These are phyloP conservation scores for Pseudogymnoascus sp. DNA, from an alignment of 2,329 filamentous ascomycete species.

Conservation along the genomic window DNA sequence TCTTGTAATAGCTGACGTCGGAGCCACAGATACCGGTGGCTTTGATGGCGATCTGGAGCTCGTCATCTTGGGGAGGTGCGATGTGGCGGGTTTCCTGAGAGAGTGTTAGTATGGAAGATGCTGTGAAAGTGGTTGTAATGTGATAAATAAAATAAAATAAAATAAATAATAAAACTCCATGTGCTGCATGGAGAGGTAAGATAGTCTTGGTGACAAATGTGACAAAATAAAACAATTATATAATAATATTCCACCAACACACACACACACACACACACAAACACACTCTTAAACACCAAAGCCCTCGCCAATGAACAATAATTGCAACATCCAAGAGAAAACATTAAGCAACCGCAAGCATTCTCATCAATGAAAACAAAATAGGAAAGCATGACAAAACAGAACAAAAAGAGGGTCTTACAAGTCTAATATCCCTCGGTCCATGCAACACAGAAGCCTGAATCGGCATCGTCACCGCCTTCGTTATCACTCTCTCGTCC, in stretches of 20 bases:
- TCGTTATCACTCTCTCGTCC: neutral
- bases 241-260: slow-evolving; percentile 17
- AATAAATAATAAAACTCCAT: neutral
- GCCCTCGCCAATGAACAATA: neutral
- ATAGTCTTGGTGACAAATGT: slow-evolving; percentile 43
- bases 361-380: slow-evolving; percentile 16
- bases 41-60: slow-evolving; percentile 55
- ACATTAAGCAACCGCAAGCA: neutral
- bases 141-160: slow-evolving; percentile 44
- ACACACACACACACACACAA: slow-evolving; percentile 55
- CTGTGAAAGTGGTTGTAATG: slow-evolving; percentile 40
- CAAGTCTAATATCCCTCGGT: slow-evolving; percentile 49
- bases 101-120: neutral
- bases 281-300: neutral
- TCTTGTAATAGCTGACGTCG: slow-evolving; percentile 62
- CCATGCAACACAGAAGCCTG: slow-evolving; percentile 51
- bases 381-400: neutral
- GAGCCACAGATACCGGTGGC: slow-evolving; percentile 64
- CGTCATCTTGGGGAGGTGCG: slow-evolving; percentile 56
- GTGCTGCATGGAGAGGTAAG: slow-evolving; percentile 34
- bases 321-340: neutral
- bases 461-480: slow-evolving; percentile 26
- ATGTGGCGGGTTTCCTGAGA: slow-evolving; percentile 53
- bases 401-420: slow-evolving; percentile 26
- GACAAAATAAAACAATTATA: neutral